Evolutionary conservation across 2,329 filamentous ascomycete species (phyloP), one percentile per base, ranked within the genome.

Genomic region (Beauveria australis): DNA sequence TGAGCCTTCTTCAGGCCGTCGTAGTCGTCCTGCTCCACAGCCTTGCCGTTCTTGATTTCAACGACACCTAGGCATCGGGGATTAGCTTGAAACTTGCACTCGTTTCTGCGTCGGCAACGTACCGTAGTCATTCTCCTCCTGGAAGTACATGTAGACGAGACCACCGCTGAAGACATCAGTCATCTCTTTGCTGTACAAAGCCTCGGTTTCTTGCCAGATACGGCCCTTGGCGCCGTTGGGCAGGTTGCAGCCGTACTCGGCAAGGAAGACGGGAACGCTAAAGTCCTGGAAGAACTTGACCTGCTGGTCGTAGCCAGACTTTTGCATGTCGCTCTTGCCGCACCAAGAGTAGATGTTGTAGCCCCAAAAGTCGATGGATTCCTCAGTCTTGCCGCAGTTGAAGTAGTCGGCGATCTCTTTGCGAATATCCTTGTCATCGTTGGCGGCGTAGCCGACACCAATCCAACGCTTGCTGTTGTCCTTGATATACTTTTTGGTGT

Each of bases 261-360:
- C 94, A 74, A 99, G 97, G 87, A 99, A 99, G 70, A 92, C 89
- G 52, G 94, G 94, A 3, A 97, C 91, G 10, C 90, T 91, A 82
- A 94, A 99, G 72, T 88, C 85, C 62, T 80, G 74, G 79, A 97
- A 99, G 78, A 97, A 93, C 66, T 90, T 75, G 67, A 92, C 92
- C 73, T 93, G 89, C 61, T 86, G 81, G 65, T 88, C 81, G 77
- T 92, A 99, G 59, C 91, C 91, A 3, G 94, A 97, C 62, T 81
- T 72, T 41, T 80, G 71, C 78, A 89, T 94, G 69, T 80, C 85
- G 71, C 90, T 96, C 67, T 92, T 75, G 67, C 93, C 94, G 74
- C 94, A 99, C 94, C 94, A 99, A 58, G 92, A 96, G 83, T 99
- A 99, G 78, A 97, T 96, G 82, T 99, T 99, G 88, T 97, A 97